Evolutionary conservation across 768 basidiomycete genomes (phyloP), one percentile per base, ranked within the genome.

Genomic region (Suillus ampliporus): DNA sequence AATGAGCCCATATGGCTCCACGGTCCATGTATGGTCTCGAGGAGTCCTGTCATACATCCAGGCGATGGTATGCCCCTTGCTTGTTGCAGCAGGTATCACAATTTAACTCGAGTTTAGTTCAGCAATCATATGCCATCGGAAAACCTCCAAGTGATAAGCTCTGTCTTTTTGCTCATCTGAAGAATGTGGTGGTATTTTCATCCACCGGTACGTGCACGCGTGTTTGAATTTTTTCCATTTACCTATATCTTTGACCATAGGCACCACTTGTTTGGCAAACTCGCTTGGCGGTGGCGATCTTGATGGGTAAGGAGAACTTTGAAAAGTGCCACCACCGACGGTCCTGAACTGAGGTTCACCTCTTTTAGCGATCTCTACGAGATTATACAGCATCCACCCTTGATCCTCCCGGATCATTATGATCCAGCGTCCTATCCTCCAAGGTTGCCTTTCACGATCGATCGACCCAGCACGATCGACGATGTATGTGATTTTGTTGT

Each of bases 401-500:
- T 94, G 5, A 73, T 92, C 11, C 87, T 89, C 1, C 76, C 82
- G 5, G 74, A 78, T 26, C 75, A 83, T 47, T 77, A 82, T n/a
- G 69, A 75, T 0, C 80, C 90, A 19, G 88, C 86, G 11, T 68
- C 75, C 4, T 92, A 93, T 67, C 62, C 74, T 2, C 48, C 80
- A 3, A 76, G 74, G 9, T 67, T 65, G 0, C 74, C 83, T 1
- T 76, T 73, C 48, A 74, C 71, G 4, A 73, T 88, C 23, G 68
- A 67, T 14, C 76, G 82, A 19, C 80, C 84, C 9, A 85, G 86
- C 60, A 85, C 80, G 0, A 83, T 92, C 6, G 79, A 87, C 1
- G 90, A 93, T 66, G 86, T 94, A 15, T 90, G 89, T 64, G 81
- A 94, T 61, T 94, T 95, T 67, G 78, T 95, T 26, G 86, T 92